Evolutionary conservation across 352 stramenopile genomes (phyloP).

Genomic region (Globisporangium nodosum): DNA sequence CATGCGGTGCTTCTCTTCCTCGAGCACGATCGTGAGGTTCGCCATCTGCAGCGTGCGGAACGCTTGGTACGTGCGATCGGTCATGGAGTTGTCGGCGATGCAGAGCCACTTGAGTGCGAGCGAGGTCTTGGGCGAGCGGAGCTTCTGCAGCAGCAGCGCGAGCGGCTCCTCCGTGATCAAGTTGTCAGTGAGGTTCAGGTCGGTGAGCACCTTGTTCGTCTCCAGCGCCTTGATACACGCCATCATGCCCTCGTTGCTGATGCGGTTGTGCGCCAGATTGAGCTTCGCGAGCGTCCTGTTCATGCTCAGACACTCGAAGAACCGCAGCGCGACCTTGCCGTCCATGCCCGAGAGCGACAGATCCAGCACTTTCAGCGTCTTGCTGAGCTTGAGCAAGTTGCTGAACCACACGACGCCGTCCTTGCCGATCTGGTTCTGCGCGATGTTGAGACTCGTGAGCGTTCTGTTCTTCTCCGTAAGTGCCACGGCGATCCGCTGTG

Average conservation of each 20-base stretch:
- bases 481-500: slow-evolving; percentile 31
- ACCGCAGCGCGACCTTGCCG: slow-evolving; percentile 41
- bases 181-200: slow-evolving; percentile 76
- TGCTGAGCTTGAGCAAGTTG: slow-evolving; percentile 48
- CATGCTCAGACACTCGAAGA: slow-evolving; percentile 65
- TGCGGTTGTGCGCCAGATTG: slow-evolving; percentile 58
- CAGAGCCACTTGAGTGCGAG: slow-evolving; percentile 48
- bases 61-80: slow-evolving; percentile 29
- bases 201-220: slow-evolving; percentile 39
- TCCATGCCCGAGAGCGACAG: slow-evolving; percentile 57
- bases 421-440: slow-evolving; percentile 52
- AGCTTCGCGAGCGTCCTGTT: slow-evolving; percentile 49
- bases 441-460: slow-evolving; percentile 46
- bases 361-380: slow-evolving; percentile 46
- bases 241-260: slow-evolving; percentile 66
- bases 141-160: slow-evolving; percentile 33
- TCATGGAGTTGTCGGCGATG: slow-evolving; percentile 58
- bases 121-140: slow-evolving; percentile 20
- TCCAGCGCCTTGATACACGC: slow-evolving; percentile 55
- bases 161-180: slow-evolving; percentile 70
- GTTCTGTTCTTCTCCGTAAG: slow-evolving; percentile 42
- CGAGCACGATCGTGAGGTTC: slow-evolving; percentile 37
- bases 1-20: slow-evolving; percentile 26
- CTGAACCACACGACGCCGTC: slow-evolving; percentile 53
- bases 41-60: slow-evolving; percentile 22